Conservation (phyloP, 140 eudicot genomes). For the Cichorium intybus region DNA sequence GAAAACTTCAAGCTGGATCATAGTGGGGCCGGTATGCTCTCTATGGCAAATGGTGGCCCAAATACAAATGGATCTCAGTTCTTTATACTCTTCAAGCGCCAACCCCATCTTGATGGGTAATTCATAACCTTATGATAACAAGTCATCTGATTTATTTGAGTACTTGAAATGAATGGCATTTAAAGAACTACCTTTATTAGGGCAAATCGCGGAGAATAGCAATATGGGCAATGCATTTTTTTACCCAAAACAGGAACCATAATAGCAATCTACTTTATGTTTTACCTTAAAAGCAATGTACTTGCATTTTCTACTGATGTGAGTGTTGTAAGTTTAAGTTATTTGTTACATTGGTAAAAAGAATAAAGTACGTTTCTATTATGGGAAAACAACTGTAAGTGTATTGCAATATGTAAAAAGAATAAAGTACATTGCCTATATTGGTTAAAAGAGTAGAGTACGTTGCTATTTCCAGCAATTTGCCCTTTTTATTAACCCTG, state of each 20-base stretch:
- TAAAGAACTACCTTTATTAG: no score
- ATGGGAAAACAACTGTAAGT: neutral
- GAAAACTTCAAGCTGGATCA: conserved; percentile 90
- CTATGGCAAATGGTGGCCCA: conserved; percentile 98
- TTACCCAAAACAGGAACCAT: no score
- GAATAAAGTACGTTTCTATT: no score
- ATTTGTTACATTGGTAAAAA: neutral
- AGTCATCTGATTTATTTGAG: neutral
- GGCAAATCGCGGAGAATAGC: no score
- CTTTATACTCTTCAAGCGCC: conserved; percentile 74
- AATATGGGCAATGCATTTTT: no score
- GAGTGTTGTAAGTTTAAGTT: no score
- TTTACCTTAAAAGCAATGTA: no score
- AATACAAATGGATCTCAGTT: conserved; percentile 98
- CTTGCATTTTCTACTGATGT: no score
- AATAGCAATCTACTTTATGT: neutral
- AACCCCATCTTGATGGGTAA: conserved; percentile 97
- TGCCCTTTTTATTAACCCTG: neutral
- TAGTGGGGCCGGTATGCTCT: conserved; percentile 72
- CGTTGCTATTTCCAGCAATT: neutral
- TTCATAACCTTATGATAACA: neutral
- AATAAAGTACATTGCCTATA: neutral
- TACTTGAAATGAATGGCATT: no score
- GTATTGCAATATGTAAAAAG: neutral
- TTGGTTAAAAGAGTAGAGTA: neutral